phyloP scores from a whole-genome alignment of 2,329 filamentous ascomycete genomes.

The Botrytis sinoallii region DNA sequence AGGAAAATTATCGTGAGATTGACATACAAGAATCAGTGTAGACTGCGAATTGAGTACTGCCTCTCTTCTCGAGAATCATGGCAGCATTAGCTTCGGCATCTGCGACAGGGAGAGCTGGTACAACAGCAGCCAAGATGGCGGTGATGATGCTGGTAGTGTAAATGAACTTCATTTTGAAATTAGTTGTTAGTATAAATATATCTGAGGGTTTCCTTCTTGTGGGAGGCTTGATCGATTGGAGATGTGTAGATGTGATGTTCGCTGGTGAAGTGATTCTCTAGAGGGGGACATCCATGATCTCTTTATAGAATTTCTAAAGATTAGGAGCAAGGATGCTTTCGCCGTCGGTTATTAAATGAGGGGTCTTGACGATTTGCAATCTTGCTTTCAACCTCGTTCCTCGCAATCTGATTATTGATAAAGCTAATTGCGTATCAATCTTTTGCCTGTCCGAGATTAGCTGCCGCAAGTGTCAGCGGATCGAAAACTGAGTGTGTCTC shows the following conservation, averaged over 20 bases:
- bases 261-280: background rate
- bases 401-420: constrained; percentile 15
- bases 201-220: background rate
- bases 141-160: constrained; percentile 15
- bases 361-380: background rate
- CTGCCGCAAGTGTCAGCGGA: background rate
- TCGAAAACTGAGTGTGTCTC: background rate
- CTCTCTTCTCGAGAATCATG: background rate
- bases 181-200: background rate
- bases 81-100: background rate
- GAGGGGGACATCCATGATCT: background rate
- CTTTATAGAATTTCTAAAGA: background rate
- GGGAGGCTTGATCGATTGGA: background rate
- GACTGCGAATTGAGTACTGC: constrained; percentile 4
- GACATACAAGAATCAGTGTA: constrained; percentile 11
- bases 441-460: background rate
- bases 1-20: background rate
- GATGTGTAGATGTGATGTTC: background rate
- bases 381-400: background rate
- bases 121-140: constrained; percentile 1
- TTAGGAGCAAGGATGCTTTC: background rate
- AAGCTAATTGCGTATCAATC: background rate
- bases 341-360: background rate
- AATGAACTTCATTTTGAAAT: constrained; percentile 11
- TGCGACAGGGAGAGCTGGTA: background rate